These are phyloP conservation scores for Globisporangium nodosum DNA, from an alignment of 352 stramenopile species.

Conservation along the genomic window DNA sequence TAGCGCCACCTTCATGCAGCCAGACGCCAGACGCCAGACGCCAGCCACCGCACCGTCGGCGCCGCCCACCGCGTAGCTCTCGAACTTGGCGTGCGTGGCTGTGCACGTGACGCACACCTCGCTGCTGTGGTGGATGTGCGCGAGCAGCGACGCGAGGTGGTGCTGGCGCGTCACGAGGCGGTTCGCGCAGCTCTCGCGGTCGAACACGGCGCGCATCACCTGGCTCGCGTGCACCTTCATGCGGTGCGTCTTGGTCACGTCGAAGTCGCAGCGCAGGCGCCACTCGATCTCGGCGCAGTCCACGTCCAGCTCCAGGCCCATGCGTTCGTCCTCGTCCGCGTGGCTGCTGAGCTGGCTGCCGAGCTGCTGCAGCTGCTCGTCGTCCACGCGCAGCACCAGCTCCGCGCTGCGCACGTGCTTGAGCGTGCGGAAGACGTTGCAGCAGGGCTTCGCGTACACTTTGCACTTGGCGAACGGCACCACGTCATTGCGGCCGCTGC, in stretches of 20 bases:
- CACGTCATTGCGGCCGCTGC: constrained; percentile 4
- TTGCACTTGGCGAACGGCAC: constrained; percentile 66
- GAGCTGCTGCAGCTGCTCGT: constrained; percentile 17
- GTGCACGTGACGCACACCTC: constrained; percentile 70
- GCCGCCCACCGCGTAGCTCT: constrained; percentile 66
- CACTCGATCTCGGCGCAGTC: constrained; percentile 67
- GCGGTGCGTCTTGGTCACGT: constrained; percentile 83
- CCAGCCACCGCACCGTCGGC: constrained; percentile 26
- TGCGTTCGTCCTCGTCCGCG: constrained; percentile 3
- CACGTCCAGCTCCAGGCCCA: constrained; percentile 39
- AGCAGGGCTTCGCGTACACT: constrained; percentile 70
- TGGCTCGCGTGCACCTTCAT: constrained; percentile 78
- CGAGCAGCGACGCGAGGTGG: constrained; percentile 66
- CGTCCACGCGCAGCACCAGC: constrained; percentile 51
- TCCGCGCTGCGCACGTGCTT: constrained; percentile 79
- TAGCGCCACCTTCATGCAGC: too few relatives aligned
- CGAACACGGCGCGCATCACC: constrained; percentile 77
- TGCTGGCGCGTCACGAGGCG: constrained; percentile 59
- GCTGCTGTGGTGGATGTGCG: constrained; percentile 77
- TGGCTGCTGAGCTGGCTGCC: constrained; percentile 7
- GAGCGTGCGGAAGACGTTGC: constrained; percentile 77
- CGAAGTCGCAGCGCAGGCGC: constrained; percentile 71
- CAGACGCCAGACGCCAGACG: too few relatives aligned
- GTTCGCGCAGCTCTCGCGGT: constrained; percentile 46
- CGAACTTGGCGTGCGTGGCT: constrained; percentile 64